phyloP scores from a whole-genome alignment of 2,329 filamentous ascomycete species.

The Colletotrichum theobromicola region DNA sequence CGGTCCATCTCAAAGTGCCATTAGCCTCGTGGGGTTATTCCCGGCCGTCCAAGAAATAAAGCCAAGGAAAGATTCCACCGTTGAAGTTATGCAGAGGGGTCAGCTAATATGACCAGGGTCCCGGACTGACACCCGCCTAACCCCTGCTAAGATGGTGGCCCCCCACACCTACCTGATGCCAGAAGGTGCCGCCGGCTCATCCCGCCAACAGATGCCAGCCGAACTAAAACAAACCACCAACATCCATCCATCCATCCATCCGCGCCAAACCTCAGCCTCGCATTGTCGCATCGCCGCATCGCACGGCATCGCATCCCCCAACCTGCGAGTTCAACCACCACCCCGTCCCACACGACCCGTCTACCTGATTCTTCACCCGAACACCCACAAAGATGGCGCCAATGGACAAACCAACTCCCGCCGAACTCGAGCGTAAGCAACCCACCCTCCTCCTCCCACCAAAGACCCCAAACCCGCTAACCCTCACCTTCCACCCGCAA shows the following conservation, averaged over 20 bases:
- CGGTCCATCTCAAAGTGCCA: neutral
- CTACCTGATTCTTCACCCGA: no score
- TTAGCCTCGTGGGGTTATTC: neutral
- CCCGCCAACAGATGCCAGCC: neutral
- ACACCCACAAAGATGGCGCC: slow-evolving; percentile 41
- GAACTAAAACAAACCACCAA: neutral
- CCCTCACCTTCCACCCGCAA: neutral
- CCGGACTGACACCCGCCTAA: neutral
- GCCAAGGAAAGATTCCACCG: neutral
- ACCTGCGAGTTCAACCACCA: neutral
- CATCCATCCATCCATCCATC: neutral
- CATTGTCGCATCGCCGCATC: neutral
- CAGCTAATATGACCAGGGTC: neutral
- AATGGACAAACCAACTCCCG: slow-evolving; percentile 42
- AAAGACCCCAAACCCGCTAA: neutral
- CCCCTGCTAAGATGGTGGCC: neutral
- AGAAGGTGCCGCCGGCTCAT: slow-evolving; percentile 7
- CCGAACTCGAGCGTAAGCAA: slow-evolving; percentile 42
- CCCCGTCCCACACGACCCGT: no score
- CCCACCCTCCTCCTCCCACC: neutral
- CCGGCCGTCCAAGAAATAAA: neutral
- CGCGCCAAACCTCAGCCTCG: slow-evolving; percentile 2
- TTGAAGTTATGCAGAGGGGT: slow-evolving; percentile 5
- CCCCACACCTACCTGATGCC: slow-evolving; percentile 7
- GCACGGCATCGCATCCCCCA: neutral